These are phyloP conservation scores for Gaertneriomyces sp. DNA, from an alignment of 192 early-diverging fungal species.

Conservation along the genomic window DNA sequence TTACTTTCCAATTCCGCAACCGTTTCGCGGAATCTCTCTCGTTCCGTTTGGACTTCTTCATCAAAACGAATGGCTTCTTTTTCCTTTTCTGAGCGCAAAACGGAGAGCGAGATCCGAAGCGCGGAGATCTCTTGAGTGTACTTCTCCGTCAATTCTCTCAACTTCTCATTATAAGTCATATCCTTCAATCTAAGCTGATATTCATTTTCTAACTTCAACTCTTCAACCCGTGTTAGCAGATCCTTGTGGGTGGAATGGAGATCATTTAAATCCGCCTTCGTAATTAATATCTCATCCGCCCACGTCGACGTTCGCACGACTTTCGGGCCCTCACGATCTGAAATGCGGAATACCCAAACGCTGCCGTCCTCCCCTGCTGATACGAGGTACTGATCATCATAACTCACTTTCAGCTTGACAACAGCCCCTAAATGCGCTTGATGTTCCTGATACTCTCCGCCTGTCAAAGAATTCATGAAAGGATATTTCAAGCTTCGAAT, in stretches of 20 bases:
- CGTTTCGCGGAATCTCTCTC: conserved; percentile 21
- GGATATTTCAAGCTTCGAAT: conserved; percentile 59
- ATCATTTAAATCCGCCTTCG: conserved; percentile 61
- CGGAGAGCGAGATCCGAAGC: conserved; percentile 54
- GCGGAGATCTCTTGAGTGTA: conserved; percentile 64
- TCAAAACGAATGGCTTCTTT: conserved; percentile 60
- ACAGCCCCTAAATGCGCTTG: conserved; percentile 52
- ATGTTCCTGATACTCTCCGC: conserved; percentile 58
- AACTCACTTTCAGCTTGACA: conserved; percentile 51
- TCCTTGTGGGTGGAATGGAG: conserved; percentile 56
- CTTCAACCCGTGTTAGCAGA: conserved; percentile 57
- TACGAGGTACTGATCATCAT: conserved; percentile 61
- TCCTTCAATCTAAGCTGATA: conserved; percentile 64
- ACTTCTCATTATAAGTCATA: conserved; percentile 68
- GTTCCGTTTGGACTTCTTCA: conserved; percentile 59
- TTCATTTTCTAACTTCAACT: conserved; percentile 67
- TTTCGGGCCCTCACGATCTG: conserved; percentile 52
- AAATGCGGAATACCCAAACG: conserved; percentile 56
- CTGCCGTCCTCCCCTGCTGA: conserved; percentile 54
- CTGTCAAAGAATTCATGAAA: conserved; percentile 27
- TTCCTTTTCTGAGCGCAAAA: conserved; percentile 59
- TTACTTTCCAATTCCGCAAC: conserved; percentile 47
- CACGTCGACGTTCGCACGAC: conserved; percentile 49
- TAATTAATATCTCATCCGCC: conserved; percentile 61
- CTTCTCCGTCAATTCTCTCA: conserved; percentile 64